A percentile compares a stretch with the other conserved stretches of the same genome.
Evolutionary conservation across 1,284 basidiomycete genomes (phyloP).

Genomic region (Trametes polyzona): DNA sequence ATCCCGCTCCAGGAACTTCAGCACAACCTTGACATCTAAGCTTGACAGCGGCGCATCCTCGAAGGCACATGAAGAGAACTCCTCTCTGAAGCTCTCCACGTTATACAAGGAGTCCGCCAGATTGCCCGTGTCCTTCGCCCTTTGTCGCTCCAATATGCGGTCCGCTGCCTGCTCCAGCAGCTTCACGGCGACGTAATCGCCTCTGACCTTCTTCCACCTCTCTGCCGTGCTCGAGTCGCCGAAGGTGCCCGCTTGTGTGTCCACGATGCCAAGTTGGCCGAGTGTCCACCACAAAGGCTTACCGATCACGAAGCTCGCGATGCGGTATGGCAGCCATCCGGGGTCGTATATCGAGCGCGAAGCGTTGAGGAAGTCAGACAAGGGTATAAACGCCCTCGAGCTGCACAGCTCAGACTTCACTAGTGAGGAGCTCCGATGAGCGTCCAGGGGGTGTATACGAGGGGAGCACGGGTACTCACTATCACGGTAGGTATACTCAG

Average conservation of each 20-base stretch:
- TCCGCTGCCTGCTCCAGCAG: conserved; percentile 72
- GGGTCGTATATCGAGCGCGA: conserved; percentile 69
- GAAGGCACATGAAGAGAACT: conserved; percentile 56
- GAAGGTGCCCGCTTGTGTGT: conserved; percentile 52
- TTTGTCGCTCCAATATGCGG: conserved; percentile 55
- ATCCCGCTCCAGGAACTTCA: conserved; percentile 84
- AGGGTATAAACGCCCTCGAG: conserved; percentile 50
- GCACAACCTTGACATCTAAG: conserved; percentile 68
- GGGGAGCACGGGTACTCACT: conserved; percentile 54
- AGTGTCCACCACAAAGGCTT: conserved; percentile 88
- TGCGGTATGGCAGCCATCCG: conserved; percentile 67
- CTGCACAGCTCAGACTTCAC: conserved; percentile 63
- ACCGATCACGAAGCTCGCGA: conserved; percentile 74
- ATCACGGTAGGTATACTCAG: conserved; percentile 81
- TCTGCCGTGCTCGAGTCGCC: conserved; percentile 56
- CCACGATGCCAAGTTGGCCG: conserved; percentile 75
- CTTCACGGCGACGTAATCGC: conserved; percentile 76
- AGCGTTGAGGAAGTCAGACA: conserved; percentile 61
- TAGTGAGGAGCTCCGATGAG: conserved; percentile 24
- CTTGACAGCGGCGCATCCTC: conserved; percentile 53
- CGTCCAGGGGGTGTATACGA: neutral
- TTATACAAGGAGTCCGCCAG: conserved; percentile 70
- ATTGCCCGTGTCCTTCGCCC: conserved; percentile 48
- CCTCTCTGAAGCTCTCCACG: conserved; percentile 60
- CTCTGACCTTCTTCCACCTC: conserved; percentile 67